Evolutionary conservation across 2,329 filamentous ascomycete species (phyloP).

Genomic region (Penicillium digitatum): DNA sequence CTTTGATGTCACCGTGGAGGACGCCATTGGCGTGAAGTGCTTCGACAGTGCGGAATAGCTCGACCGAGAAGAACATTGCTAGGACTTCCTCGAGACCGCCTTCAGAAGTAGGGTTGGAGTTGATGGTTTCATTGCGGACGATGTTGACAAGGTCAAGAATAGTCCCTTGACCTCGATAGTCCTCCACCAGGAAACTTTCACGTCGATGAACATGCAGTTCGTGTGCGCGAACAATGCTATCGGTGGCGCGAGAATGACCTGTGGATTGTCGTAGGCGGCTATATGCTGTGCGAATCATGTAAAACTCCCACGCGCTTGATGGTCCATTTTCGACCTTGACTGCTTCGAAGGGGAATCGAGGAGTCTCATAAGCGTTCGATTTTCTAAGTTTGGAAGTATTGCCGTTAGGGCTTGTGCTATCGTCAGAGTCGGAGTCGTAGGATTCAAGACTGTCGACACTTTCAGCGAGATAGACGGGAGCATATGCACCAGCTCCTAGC

Average conservation of each 20-base stretch:
- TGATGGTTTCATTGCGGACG: conserved; percentile 62
- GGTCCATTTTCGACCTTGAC: conserved; percentile 86
- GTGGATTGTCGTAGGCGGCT: conserved; percentile 62
- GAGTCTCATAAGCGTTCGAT: conserved; percentile 16
- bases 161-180: conserved; percentile 84
- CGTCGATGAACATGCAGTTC: conserved; percentile 90
- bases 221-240: conserved; percentile 76
- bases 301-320: conserved; percentile 89
- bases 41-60: conserved; percentile 86
- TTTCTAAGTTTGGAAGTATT: conserved; percentile 50
- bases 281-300: conserved; percentile 83
- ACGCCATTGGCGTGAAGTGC: conserved; percentile 74
- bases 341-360: conserved; percentile 66
- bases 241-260: conserved; percentile 61
- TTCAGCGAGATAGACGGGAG: conserved; percentile 89
- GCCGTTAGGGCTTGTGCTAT: conserved; percentile 45
- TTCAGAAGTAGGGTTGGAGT: conserved; percentile 46
- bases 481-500: conserved; percentile 88
- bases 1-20: conserved; percentile 90
- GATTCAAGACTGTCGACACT: conserved; percentile 55
- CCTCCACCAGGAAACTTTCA: conserved; percentile 84
- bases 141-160: conserved; percentile 92
- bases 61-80: conserved; percentile 92
- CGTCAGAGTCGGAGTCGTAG: conserved; percentile 33
- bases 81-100: conserved; percentile 83